Conservation (phyloP, 225 moss, liverwort and hornwort species). For the Pleurozium schreberi region DNA sequence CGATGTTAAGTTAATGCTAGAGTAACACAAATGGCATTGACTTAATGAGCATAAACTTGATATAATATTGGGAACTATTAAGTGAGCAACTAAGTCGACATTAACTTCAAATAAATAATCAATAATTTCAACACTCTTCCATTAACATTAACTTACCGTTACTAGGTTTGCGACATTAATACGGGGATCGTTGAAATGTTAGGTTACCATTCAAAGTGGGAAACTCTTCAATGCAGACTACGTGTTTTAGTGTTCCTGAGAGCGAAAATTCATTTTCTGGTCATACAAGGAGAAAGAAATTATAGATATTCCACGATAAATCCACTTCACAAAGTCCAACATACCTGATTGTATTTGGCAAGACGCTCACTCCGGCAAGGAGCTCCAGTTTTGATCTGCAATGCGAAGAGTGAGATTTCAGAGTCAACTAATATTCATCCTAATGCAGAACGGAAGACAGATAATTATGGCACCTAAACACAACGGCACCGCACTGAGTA, state of each 20-base stretch:
- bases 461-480: not conserved
- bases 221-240: not conserved
- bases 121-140: not conserved
- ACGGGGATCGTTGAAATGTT: not conserved
- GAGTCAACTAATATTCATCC: not conserved
- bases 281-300: not conserved
- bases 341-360: conserved; percentile 91
- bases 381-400: conserved; percentile 94
- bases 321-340: not conserved
- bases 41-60: not conserved
- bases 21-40: not conserved
- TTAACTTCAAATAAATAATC: not conserved
- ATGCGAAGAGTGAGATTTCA: not conserved
- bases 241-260: not conserved
- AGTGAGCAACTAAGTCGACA: not conserved
- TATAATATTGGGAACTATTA: not conserved
- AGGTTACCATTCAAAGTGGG: not conserved
- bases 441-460: not conserved
- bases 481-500: not conserved
- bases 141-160: not conserved
- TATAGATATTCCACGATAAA: not conserved
- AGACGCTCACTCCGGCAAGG: conserved; percentile 95
- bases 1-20: not conserved
- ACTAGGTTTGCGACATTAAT: not conserved
- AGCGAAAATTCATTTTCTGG: not conserved